A percentile compares a stretch with the other conserved stretches of the same genome.
These are phyloP conservation scores for Ogataea henricii DNA, from an alignment of 805 yeast species.

Conservation along the genomic window DNA sequence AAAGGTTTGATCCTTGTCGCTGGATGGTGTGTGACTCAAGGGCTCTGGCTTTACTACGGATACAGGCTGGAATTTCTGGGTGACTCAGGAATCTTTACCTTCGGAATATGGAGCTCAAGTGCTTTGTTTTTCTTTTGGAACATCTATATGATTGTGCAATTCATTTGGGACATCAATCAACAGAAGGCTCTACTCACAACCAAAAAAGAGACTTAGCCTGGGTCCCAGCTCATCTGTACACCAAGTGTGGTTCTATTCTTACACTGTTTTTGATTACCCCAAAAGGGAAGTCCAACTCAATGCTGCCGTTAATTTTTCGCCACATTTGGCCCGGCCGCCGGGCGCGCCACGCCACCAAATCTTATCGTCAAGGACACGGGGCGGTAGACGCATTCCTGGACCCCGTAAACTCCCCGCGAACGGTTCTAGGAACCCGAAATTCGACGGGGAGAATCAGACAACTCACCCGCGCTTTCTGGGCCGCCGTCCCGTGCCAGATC, in stretches of 20 bases:
- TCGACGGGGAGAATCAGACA: neutral
- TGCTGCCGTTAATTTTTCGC: neutral
- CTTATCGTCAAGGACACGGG: neutral
- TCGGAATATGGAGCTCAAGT: conserved; percentile 29
- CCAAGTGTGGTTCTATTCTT: neutral
- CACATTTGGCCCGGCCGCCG: conserved; percentile 7
- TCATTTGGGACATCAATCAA: conserved; percentile 22
- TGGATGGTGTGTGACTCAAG: conserved; percentile 75
- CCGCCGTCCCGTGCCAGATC: neutral
- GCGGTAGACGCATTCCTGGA: neutral
- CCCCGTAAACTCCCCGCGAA: conserved; percentile 1
- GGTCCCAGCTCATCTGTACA: neutral
- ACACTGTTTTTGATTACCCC: conserved; percentile 5
- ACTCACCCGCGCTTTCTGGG: neutral
- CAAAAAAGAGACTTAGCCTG: conserved; percentile 9
- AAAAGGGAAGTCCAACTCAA: neutral
- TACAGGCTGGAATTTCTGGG: conserved; percentile 83
- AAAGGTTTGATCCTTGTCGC: conserved; percentile 45
- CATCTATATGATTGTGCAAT: conserved; percentile 18
- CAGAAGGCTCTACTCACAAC: neutral
- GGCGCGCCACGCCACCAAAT: too few relatives aligned
- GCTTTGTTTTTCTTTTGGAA: conserved; percentile 32
- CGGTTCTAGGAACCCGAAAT: neutral
- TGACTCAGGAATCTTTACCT: conserved; percentile 32
- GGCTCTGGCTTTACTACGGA: conserved; percentile 75